These are phyloP conservation scores for Trichophyton schoenleinii DNA, from an alignment of 2,329 filamentous ascomycete species.

Conservation along the genomic window DNA sequence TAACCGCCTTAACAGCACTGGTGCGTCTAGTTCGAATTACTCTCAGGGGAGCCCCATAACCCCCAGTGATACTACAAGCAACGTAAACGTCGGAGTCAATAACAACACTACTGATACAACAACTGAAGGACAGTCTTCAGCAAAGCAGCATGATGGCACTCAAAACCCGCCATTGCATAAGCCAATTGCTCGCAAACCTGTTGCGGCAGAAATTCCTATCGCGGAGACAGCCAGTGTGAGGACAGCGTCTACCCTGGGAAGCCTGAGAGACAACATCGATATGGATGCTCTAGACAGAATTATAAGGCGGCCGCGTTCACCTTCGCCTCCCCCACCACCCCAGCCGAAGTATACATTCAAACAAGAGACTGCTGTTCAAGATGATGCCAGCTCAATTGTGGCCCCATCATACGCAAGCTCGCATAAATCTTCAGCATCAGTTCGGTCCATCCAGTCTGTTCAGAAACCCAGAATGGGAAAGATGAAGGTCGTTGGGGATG, in stretches of 20 bases:
- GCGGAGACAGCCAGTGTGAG: conserved; percentile 16
- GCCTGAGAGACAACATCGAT: conserved; percentile 33
- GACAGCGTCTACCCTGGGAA: conserved; percentile 29
- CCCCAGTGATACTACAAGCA: not conserved
- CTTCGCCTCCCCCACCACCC: conserved; percentile 4
- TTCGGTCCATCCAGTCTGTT: conserved; percentile 28
- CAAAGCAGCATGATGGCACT: conserved; percentile 22
- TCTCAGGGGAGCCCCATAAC: conserved; percentile 9
- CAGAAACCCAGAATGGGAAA: conserved; percentile 62
- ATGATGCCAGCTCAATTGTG: conserved; percentile 50
- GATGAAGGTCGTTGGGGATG: conserved; percentile 59
- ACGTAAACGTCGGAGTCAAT: not conserved
- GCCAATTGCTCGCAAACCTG: conserved; percentile 32
- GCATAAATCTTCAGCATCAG: conserved; percentile 39
- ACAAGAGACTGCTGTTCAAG: conserved; percentile 28
- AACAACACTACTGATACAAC: not conserved
- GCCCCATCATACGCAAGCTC: conserved; percentile 72
- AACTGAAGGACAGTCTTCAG: not conserved
- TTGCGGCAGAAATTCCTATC: conserved; percentile 24
- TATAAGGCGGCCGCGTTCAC: conserved; percentile 16
- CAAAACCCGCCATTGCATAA: conserved; percentile 31
- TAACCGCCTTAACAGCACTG: conserved; percentile 12
- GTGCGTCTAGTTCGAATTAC: conserved; percentile 5
- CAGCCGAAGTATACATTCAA: conserved; percentile 4
- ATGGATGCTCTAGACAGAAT: conserved; percentile 41